Conservation (phyloP, 768 basidiomycete species). For the Kwoniella sp. region DNA sequence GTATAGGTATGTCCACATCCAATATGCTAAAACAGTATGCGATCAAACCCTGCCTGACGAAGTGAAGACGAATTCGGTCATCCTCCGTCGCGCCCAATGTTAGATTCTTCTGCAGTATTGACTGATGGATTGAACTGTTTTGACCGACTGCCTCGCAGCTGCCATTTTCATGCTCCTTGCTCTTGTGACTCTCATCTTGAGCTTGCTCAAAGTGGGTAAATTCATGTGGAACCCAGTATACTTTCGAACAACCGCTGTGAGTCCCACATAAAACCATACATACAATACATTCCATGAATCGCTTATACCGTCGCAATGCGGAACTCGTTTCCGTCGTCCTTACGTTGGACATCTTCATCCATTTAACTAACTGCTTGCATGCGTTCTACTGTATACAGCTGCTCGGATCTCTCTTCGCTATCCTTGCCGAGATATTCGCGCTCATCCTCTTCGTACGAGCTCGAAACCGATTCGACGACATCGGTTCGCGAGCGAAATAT, state of each 20-base stretch:
- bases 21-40: no score
- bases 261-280: no score
- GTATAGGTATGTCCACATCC: constrained; percentile 37
- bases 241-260: constrained; percentile 37
- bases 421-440: constrained; percentile 38
- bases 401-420: constrained; percentile 25
- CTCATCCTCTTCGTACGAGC: constrained; percentile 36
- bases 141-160: constrained; percentile 19
- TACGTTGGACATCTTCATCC: no score
- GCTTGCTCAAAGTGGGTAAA: constrained; percentile 28
- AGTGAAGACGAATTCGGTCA: no score
- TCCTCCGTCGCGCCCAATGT: no score
- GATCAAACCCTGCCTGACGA: no score
- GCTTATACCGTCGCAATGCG: no score
- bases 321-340: no score
- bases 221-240: constrained; percentile 43
- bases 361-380: no score
- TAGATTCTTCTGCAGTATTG: no score
- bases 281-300: no score
- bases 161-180: constrained; percentile 36
- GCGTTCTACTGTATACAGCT: constrained; percentile 17
- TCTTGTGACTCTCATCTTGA: constrained; percentile 31
- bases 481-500: constrained; percentile 20
- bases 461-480: constrained; percentile 21
- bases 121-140: no score